Base-by-base conservation (phyloP, 768 basidiomycete genomes). In the Ramaria rubella region DNA sequence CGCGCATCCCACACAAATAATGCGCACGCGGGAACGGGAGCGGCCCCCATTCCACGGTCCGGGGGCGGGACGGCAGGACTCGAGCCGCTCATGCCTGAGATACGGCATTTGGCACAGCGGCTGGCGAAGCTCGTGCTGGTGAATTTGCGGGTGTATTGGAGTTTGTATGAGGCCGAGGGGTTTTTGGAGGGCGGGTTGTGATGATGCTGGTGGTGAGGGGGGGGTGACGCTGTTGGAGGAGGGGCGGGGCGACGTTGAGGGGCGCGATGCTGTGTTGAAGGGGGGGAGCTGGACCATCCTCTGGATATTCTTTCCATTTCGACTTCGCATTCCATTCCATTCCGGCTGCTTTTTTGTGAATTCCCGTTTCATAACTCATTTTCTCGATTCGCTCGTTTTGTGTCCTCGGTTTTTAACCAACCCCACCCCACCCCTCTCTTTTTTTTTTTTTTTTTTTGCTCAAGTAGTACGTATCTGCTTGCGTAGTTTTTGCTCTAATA, bases 141-240 rank as follows among this genome's bases (percentile, higher is more conserved):
- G 62, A 88, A 93, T 68, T 74, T 89, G 52, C 80, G 82, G 60
- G 83, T 87, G 51, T 91, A 88, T 68, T 73, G 87, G 34, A 79
- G 81, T n/a, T 67, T 90, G 55, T 93, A 93, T 70, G 83, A 87
- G 69, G 79, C 80, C 63, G 78, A 82, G 59, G 81, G 77, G 40
- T 83, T 84, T 66, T 69, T 79, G 36, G 42, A 46, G 44, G 15
- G 46, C 4, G 27, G 46, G 21, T 48, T 30, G 14, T 19, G 12
- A 11, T n/a, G n/a, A 48, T 24, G 5, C 14, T 51, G 49, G 8
- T 4, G 29, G 31, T 5, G 7, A 36, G 49, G 33, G 2, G 29
- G 21, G 44, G 44, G n/a, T 38, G 36, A 38, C 36, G 36, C 36
- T 11, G 36, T 11, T 11, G 36, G 36, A 38, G 36, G n/a, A 38